Conservation (phyloP, 2,329 filamentous ascomycete species). For the Blumeriella jaapii region DNA sequence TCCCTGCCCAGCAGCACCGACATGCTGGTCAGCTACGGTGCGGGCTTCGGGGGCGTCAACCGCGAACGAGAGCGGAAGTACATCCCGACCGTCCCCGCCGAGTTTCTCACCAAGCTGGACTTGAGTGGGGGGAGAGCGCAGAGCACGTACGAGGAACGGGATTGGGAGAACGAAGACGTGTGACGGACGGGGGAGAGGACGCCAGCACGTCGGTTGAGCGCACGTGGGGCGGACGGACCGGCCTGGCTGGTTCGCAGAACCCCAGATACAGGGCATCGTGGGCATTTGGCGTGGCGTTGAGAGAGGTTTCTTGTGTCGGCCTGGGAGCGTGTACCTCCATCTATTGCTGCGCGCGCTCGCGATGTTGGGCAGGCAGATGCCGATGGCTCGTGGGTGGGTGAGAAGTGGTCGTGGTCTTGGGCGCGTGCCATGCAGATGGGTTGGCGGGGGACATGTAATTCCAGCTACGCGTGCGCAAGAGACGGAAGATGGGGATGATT, state of each 20-base stretch:
- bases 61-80: constrained; percentile 88
- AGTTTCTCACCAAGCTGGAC: constrained; percentile 85
- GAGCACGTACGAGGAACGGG: constrained; percentile 50
- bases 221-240: neutral
- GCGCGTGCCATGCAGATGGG: too few species aligned
- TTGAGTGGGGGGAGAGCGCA: constrained; percentile 34
- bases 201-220: too few species aligned
- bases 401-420: too few species aligned
- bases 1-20: constrained; percentile 92
- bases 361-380: too few species aligned
- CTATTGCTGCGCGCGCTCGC: too few species aligned
- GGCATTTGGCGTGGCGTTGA: constrained; percentile 7
- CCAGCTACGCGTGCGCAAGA: too few species aligned
- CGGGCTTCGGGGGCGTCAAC: constrained; percentile 87
- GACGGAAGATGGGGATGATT: too few species aligned
- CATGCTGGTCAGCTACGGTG: constrained; percentile 92
- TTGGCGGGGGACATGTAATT: too few species aligned
- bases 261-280: constrained; percentile 1
- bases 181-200: too few species aligned
- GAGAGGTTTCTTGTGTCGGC: too few species aligned
- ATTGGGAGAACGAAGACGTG: constrained; percentile 54
- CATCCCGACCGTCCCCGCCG: constrained; percentile 85
- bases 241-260: constrained; percentile 1
- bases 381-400: neutral
- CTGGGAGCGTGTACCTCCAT: too few species aligned